Percentiles rank a stretch among this genome's conserved stretches.
phyloP scores from a whole-genome alignment of 2,329 filamentous ascomycete genomes.

The Periglandula ipomoeae region DNA sequence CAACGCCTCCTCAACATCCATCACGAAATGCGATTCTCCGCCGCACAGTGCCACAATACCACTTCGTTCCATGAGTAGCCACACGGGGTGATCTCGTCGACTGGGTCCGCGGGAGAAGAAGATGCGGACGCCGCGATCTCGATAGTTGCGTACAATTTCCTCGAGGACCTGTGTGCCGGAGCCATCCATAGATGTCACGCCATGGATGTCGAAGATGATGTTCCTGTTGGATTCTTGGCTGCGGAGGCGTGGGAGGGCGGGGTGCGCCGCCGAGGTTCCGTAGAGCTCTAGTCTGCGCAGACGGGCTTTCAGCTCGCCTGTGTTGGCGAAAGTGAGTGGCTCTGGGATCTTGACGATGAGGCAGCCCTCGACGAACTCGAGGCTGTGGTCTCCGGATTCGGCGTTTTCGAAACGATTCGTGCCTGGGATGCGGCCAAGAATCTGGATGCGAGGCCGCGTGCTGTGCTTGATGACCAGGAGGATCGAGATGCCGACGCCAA shows the following conservation, averaged over 20 bases:
- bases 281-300: slow-evolving; percentile 80
- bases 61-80: slow-evolving; percentile 62
- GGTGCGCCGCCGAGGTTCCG: slow-evolving; percentile 76
- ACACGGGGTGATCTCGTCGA: slow-evolving; percentile 46
- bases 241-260: slow-evolving; percentile 73
- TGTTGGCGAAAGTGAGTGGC: slow-evolving; percentile 93
- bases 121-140: slow-evolving; percentile 65
- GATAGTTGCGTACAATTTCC: slow-evolving; percentile 79
- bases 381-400: slow-evolving; percentile 57
- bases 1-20: slow-evolving; percentile 76
- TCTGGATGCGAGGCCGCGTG: slow-evolving; percentile 90
- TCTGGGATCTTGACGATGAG: slow-evolving; percentile 97
- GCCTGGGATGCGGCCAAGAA: slow-evolving; percentile 79
- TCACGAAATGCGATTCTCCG: slow-evolving; percentile 68
- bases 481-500: slow-evolving; percentile 84
- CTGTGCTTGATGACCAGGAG: slow-evolving; percentile 84
- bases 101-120: slow-evolving; percentile 58
- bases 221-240: slow-evolving; percentile 77
- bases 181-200: slow-evolving; percentile 90
- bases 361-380: slow-evolving; percentile 87
- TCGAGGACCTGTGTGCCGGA: slow-evolving; percentile 84
- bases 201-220: slow-evolving; percentile 94
- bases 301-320: slow-evolving; percentile 78
- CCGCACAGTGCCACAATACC: slow-evolving; percentile 82
- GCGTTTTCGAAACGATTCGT: slow-evolving; percentile 82